A percentile compares a stretch with the other conserved stretches of the same genome.
Evolutionary conservation across 305 asterid species (phyloP).

Genomic region (Solanum hybrid): DNA sequence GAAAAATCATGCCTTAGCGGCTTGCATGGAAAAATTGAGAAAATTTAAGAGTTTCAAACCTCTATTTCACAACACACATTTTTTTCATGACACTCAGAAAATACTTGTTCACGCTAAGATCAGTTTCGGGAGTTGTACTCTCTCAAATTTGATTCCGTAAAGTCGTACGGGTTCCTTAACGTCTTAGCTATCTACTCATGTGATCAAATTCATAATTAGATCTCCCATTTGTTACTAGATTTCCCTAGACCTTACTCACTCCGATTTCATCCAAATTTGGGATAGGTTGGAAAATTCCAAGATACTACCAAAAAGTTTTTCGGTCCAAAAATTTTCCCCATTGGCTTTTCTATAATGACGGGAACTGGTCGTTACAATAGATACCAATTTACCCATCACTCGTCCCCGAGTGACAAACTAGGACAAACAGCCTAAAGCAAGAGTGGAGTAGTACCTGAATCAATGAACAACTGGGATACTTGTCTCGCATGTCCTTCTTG

Average conservation of each 20-base stretch:
- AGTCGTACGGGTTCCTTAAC: not conserved
- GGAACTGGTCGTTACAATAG: not conserved
- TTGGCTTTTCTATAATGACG: not conserved
- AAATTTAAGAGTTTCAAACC: not conserved
- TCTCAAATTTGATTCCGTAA: too few relatives aligned
- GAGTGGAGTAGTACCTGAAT: too few relatives aligned
- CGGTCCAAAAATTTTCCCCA: not conserved
- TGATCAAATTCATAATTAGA: not conserved
- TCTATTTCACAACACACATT: not conserved
- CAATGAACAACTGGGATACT: too few relatives aligned
- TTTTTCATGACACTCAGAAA: not conserved
- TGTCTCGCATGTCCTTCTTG: too few relatives aligned
- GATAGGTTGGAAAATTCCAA: not conserved
- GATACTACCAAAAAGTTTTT: not conserved
- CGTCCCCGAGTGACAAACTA: too few relatives aligned
- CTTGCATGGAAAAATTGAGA: not conserved
- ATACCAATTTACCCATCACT: too few relatives aligned
- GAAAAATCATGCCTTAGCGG: not conserved
- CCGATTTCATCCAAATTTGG: not conserved
- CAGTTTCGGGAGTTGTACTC: not conserved
- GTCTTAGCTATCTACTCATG: not conserved
- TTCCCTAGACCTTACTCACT: not conserved
- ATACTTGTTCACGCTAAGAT: not conserved
- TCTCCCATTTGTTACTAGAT: not conserved
- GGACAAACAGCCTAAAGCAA: too few relatives aligned